Evolutionary conservation across 1,284 basidiomycete genomes (phyloP).

Genomic region (Trametes versicolor): DNA sequence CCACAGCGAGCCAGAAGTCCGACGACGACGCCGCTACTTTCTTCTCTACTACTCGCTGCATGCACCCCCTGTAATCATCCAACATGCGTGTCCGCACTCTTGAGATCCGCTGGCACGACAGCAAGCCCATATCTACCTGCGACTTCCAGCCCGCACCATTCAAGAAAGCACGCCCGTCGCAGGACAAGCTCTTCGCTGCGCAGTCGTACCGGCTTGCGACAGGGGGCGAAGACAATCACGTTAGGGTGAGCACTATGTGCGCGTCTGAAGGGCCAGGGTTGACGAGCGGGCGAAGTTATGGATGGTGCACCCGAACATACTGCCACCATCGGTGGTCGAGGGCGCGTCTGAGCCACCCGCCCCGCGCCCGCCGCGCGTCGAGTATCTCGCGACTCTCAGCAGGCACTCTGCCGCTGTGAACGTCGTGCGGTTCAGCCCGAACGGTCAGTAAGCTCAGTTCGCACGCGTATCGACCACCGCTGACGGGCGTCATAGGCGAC

Average conservation of each 20-base stretch:
- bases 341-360: constrained; percentile 53
- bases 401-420: constrained; percentile 97
- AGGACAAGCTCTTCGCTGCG: constrained; percentile 65
- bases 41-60: constrained; percentile 6
- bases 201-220: constrained; percentile 93
- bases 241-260: constrained; percentile 75
- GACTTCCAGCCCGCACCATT: constrained; percentile 88
- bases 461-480: constrained; percentile 18
- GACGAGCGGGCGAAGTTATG: constrained; percentile 70
- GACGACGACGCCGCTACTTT: constrained; percentile 7
- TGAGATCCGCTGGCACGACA: constrained; percentile 95
- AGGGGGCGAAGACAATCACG: constrained; percentile 96
- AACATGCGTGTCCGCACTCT: constrained; percentile 84
- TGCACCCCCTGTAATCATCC: constrained; percentile 13
- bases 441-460: constrained; percentile 62
- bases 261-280: not conserved
- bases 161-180: constrained; percentile 78
- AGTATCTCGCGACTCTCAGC: constrained; percentile 94
- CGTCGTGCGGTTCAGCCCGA: constrained; percentile 95
- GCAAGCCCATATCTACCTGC: constrained; percentile 92
- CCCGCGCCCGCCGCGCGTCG: constrained; percentile 87
- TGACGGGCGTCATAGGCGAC: constrained; percentile 65
- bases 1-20: constrained; percentile 8
- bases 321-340: constrained; percentile 71
- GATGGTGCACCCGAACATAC: constrained; percentile 93